Evolutionary conservation across 1,284 basidiomycete genomes (phyloP), one percentile per base, ranked within the genome.

Genomic region (Tranzscheliella williamsii): DNA sequence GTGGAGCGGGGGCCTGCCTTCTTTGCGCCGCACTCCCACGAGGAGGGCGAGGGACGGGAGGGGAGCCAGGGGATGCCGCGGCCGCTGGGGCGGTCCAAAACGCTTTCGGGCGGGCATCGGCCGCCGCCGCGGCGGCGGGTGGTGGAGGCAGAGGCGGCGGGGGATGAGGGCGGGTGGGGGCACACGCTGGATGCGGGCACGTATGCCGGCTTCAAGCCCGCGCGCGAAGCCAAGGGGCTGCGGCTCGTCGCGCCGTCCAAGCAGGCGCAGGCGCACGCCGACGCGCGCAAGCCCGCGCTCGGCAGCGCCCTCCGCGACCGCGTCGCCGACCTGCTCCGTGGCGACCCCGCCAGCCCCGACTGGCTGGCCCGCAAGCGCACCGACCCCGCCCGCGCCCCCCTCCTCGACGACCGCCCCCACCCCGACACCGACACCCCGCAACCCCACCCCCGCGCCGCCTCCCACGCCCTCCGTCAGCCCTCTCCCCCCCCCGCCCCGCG

Each of bases 1-100:
- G 72, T 75, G 39, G 70, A 75, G 35, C 67, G 72, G 13, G 52
- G 67, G 50, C 68, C 72, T 17, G 72, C 73, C 11, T 75, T 75
- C 55, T 70, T 74, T 44, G 56, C 58, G 11, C 66, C 62, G 11
- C 57, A 64, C 36, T 8, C 32, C 8, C 8, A 8, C 8, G 17
- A 6, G 4, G 45, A 31, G 16, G 42, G 24, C 9, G 53, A 54
- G 15, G 44, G 35, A 11, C 31, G 41, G 29, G 49, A 55, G 16
- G 55, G 65, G 24, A 55, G 70, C 42, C 45, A 48, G 23, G 42
- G 45, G 33, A 57, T 45, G 22, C 56, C 9, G n/a, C 32, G 67
- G 15, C 69, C 66, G 4, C 44, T 71, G 13, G 68, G 60, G 7
- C 56, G 70, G n/a, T 57, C 54, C 22, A 73, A 73, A 46, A 73